Conservation (phyloP, 1,139 yeast species). For the Yamadazyma dushanensis region DNA sequence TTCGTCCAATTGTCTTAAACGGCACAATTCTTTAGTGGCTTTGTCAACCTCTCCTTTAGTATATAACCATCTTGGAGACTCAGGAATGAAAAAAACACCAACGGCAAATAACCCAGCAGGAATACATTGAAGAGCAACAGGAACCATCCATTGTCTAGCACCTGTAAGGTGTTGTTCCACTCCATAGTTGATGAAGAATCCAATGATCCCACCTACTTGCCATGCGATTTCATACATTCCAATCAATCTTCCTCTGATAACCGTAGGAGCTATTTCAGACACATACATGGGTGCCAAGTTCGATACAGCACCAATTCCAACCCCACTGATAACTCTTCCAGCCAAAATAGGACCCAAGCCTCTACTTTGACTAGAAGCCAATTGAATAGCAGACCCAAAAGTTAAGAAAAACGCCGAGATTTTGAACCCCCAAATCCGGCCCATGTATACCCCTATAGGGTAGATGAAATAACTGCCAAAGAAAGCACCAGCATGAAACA, state of each 20-base stretch:
- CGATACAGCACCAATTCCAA: conserved; percentile 42
- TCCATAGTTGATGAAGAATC: conserved; percentile 46
- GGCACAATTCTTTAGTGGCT: conserved; percentile 31
- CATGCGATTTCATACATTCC: conserved; percentile 45
- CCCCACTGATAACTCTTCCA: conserved; percentile 42
- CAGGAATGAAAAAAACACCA: conserved; percentile 28
- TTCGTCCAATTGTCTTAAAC: conserved; percentile 40
- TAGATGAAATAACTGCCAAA: conserved; percentile 44
- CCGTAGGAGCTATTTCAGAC: conserved; percentile 43
- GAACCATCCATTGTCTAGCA: conserved; percentile 42
- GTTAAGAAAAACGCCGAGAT: conserved; percentile 36
- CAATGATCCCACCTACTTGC: conserved; percentile 44
- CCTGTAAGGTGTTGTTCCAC: conserved; percentile 31
- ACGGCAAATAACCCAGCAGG: conserved; percentile 39
- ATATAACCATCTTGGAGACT: conserved; percentile 18
- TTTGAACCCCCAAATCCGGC: conserved; percentile 35
- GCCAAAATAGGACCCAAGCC: conserved; percentile 44
- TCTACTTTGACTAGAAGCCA: conserved; percentile 23
- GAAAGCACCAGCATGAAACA: conserved; percentile 46
- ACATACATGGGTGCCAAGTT: conserved; percentile 43
- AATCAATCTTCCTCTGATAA: conserved; percentile 40
- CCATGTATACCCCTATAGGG: conserved; percentile 38
- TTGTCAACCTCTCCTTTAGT: conserved; percentile 9
- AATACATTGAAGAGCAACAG: conserved; percentile 43
- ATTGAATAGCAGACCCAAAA: conserved; percentile 41